Percentiles rank a stretch among this genome's conserved stretches.
Evolutionary conservation across 2,329 filamentous ascomycete species (phyloP).

Genomic region (Fusarium phyllophilum): DNA sequence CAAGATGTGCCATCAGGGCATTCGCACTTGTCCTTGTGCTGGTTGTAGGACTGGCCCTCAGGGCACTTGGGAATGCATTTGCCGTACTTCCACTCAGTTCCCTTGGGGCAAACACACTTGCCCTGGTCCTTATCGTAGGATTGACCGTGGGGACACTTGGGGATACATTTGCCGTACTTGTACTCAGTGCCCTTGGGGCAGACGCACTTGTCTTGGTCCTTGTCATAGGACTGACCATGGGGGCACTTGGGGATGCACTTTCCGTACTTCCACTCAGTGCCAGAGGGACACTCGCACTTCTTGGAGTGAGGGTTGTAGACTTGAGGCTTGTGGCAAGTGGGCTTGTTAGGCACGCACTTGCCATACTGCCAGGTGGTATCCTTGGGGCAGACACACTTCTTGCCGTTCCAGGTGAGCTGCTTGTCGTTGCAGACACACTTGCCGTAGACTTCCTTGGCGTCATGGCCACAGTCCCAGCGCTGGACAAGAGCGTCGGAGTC

Average conservation of each 20-base stretch:
- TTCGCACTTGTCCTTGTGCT: not conserved
- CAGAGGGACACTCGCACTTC: constrained; percentile 21
- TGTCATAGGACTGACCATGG: constrained; percentile 3
- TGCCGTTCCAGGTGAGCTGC: not conserved
- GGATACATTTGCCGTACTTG: constrained; percentile 23
- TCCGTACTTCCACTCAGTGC: constrained; percentile 1
- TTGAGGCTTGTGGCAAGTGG: constrained; percentile 2
- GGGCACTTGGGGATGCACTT: constrained; percentile 17
- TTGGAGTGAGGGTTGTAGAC: constrained; percentile 2
- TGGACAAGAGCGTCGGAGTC: constrained; percentile 13
- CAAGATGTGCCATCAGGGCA: constrained; percentile 8
- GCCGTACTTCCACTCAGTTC: not conserved
- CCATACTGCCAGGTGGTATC: not conserved
- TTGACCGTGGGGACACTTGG: not conserved
- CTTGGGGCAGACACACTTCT: constrained; percentile 23
- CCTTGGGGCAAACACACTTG: constrained; percentile 17
- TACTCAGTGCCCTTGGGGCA: constrained; percentile 6
- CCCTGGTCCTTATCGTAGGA: not conserved
- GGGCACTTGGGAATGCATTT: not conserved
- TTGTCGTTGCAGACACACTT: constrained; percentile 20
- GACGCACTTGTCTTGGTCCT: not conserved
- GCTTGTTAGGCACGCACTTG: constrained; percentile 13
- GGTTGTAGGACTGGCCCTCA: constrained; percentile 8
- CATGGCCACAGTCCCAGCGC: constrained; percentile 17
- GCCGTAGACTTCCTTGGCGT: constrained; percentile 22